Conservation (phyloP, 495 filamentous ascomycete species). For the Talaromyces proteolyticus region DNA sequence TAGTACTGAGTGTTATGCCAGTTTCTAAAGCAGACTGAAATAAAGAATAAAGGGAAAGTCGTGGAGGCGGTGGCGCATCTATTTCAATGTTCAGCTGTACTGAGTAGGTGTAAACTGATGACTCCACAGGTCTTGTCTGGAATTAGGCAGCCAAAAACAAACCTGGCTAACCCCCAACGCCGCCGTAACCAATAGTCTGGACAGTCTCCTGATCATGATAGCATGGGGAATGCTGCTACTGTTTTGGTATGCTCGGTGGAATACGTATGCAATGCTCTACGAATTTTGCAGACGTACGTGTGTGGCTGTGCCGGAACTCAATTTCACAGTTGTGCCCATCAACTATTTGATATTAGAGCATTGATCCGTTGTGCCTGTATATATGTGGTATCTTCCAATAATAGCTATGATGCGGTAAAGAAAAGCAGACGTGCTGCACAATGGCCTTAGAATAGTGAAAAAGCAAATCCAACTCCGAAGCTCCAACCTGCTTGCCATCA, state of each 20-base stretch:
- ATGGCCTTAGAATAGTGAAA: not conserved
- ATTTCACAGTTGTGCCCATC: too few relatives aligned
- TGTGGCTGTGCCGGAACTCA: too few relatives aligned
- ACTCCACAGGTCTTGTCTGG: too few relatives aligned
- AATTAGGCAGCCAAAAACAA: not conserved
- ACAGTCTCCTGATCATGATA: not conserved
- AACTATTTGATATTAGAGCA: too few relatives aligned
- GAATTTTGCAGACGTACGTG: too few relatives aligned
- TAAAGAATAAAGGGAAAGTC: too few relatives aligned
- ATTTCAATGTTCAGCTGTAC: too few relatives aligned
- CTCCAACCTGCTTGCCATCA: slow-evolving; percentile 4
- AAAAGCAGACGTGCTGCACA: not conserved
- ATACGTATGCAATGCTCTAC: not conserved
- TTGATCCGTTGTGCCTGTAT: not conserved
- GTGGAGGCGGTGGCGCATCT: not conserved
- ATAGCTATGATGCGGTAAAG: not conserved
- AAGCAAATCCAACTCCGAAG: slow-evolving; percentile 4
- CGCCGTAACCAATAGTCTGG: not conserved
- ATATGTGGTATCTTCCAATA: slow-evolving; percentile 1
- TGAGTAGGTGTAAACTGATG: too few relatives aligned
- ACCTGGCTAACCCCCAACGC: too few relatives aligned
- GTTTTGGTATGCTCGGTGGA: not conserved
- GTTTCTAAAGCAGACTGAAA: too few relatives aligned
- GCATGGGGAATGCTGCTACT: not conserved
- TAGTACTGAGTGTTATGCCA: too few relatives aligned